phyloP scores from a whole-genome alignment of 1,284 basidiomycete genomes.

The Neonothopanus nambi region DNA sequence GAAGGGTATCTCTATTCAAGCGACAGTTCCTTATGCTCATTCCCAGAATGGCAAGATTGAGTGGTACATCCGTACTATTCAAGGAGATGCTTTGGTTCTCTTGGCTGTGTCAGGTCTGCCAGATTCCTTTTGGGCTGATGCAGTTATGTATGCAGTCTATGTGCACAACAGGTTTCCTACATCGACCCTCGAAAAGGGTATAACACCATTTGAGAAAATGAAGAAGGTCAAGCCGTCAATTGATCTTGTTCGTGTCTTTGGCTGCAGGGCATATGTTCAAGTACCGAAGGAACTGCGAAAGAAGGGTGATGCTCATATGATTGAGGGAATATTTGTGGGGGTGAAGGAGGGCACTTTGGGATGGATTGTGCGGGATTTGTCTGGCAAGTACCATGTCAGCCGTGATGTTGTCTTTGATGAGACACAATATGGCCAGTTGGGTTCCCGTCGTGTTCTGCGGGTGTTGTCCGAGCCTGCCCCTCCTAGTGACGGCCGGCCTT shows the following conservation, averaged over 20 bases:
- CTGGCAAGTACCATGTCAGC: neutral
- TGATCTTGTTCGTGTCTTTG: slow-evolving; percentile 26
- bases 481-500: too few relatives aligned
- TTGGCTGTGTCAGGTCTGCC: slow-evolving; percentile 27
- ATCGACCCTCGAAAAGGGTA: slow-evolving; percentile 11
- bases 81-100: slow-evolving; percentile 22
- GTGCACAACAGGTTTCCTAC: slow-evolving; percentile 16
- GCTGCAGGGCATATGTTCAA: slow-evolving; percentile 24
- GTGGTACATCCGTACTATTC: slow-evolving; percentile 29
- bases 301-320: slow-evolving; percentile 13
- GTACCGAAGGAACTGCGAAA: slow-evolving; percentile 23
- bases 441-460: neutral
- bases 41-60: slow-evolving; percentile 35
- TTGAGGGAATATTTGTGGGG: neutral
- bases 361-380: slow-evolving; percentile 8
- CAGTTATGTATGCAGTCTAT: slow-evolving; percentile 20
- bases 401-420: slow-evolving; percentile 13
- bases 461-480: too few relatives aligned
- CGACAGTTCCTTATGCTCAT: slow-evolving; percentile 25
- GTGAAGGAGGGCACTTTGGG: slow-evolving; percentile 2
- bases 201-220: slow-evolving; percentile 27
- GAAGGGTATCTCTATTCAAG: neutral
- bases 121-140: slow-evolving; percentile 25
- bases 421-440: neutral
- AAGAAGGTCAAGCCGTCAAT: slow-evolving; percentile 26